phyloP scores from a whole-genome alignment of 805 yeast species.

The Metschnikowia vanudenii region DNA sequence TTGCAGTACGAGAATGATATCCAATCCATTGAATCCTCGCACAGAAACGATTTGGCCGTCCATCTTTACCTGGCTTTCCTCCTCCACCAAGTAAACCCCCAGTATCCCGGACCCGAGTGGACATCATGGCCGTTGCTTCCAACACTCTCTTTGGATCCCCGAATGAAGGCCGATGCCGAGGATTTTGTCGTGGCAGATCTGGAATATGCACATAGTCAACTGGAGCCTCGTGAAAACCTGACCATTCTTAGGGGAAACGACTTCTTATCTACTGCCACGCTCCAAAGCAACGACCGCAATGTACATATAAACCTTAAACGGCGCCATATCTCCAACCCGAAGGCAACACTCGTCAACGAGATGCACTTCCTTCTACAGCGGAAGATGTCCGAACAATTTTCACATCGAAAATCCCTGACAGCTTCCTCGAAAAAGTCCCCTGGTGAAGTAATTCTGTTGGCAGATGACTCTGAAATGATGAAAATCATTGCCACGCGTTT shows the following conservation, averaged over 20 bases:
- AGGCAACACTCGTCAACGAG: conserved; percentile 17
- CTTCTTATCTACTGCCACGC: not conserved
- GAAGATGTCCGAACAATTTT: conserved; percentile 2
- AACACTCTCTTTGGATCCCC: conserved; percentile 11
- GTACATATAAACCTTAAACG: conserved; percentile 5
- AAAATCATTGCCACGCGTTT: conserved; percentile 13
- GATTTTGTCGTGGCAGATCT: conserved; percentile 9
- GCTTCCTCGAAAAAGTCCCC: not conserved
- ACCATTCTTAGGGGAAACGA: not conserved
- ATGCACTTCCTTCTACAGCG: conserved; percentile 15
- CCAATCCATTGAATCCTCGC: conserved; percentile 46
- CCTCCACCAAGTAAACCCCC: conserved; percentile 35
- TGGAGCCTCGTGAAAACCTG: not conserved
- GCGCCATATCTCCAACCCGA: conserved; percentile 7
- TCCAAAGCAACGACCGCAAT: not conserved
- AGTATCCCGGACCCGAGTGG: conserved; percentile 45
- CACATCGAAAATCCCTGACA: not conserved
- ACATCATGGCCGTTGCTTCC: conserved; percentile 56
- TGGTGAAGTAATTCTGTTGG: not conserved
- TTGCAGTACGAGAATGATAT: conserved; percentile 10
- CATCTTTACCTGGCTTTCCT: conserved; percentile 64
- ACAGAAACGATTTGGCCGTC: conserved; percentile 54
- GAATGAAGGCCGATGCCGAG: conserved; percentile 9
- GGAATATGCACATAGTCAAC: not conserved
- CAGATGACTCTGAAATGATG: conserved; percentile 8